Evolutionary conservation across 2,329 filamentous ascomycete genomes (phyloP), one percentile per base, ranked within the genome.

Genomic region (Aspergillus costaricaensis): DNA sequence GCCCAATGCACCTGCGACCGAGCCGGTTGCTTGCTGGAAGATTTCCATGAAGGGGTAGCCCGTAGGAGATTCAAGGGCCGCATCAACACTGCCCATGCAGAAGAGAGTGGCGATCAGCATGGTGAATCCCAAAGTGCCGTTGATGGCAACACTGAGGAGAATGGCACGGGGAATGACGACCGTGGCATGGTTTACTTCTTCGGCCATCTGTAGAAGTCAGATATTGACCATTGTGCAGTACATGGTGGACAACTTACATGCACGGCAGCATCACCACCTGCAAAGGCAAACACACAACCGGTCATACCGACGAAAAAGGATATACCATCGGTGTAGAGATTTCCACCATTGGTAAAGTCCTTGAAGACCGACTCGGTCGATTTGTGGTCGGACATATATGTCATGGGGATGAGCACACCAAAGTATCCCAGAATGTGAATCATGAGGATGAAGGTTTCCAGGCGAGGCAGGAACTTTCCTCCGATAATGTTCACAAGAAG

Each of bases 341-440:
- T 71, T 0, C 81, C 81, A 15, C 68, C 59, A 58, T 85, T 83
- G 19, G 75, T 71, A 62, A 85, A 84, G 1, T 75, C 70, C 3
- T 78, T 78, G 59, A 85, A 82, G 0, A 83, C 79, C 3, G 76
- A 74, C 14, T 75, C 67, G 14, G 48, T 39, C 2, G 59, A 58
- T 48, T 77, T 75, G 10, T 73, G 72, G 1, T 78, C 75, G 0
- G 77, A 76, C 53, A 80, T 71, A 1, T 76, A 72, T 62, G 77
- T 73, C 4, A 84, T 69, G 0, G 79, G 75, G n/a, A 83, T 79
- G 8, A 85, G 68, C 55, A 84, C 80, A 0, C 77, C 82, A 59
- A 85, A 82, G 67, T 84, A 81, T 4, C 82, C 83, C 15, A 81
- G 67, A 15, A 84, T 71, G 57, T 85, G 83, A 3, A 85, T 68